These are phyloP conservation scores for Fusarium paranaense DNA, from an alignment of 2,329 filamentous ascomycete species.

Conservation along the genomic window DNA sequence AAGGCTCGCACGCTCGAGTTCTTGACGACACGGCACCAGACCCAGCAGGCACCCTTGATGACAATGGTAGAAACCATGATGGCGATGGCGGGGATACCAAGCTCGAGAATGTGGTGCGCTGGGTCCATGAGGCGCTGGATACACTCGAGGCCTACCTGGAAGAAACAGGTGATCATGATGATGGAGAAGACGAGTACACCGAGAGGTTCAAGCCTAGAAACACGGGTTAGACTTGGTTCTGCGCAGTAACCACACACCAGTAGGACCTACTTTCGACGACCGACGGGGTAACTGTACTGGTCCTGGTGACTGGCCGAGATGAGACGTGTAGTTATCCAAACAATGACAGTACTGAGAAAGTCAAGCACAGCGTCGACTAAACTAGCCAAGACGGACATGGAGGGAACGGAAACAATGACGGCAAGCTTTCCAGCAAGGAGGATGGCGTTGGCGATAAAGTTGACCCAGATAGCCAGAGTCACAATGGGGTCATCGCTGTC, in stretches of 20 bases:
- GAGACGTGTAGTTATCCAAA: constrained; percentile 81
- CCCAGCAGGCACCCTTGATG: constrained; percentile 85
- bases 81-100: constrained; percentile 76
- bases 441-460: constrained; percentile 80
- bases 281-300: constrained; percentile 82
- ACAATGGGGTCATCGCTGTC: constrained; percentile 82
- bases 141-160: constrained; percentile 80
- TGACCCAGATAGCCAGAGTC: constrained; percentile 88
- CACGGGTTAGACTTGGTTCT: constrained; percentile 30
- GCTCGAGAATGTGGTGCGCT: constrained; percentile 76
- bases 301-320: constrained; percentile 75
- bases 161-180: constrained; percentile 88
- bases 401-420: constrained; percentile 82
- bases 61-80: constrained; percentile 87
- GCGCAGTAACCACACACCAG: not conserved
- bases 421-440: constrained; percentile 81
- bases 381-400: constrained; percentile 83
- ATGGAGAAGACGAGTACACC: constrained; percentile 85
- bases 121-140: constrained; percentile 70
- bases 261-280: constrained; percentile 66
- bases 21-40: constrained; percentile 88
- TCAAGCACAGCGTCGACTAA: constrained; percentile 84
- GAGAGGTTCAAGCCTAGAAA: constrained; percentile 76
- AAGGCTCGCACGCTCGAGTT: constrained; percentile 89
- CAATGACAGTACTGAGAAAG: constrained; percentile 84